Conservation (phyloP, 2,329 filamentous ascomycete genomes). For the Aureobasidium sp. region DNA sequence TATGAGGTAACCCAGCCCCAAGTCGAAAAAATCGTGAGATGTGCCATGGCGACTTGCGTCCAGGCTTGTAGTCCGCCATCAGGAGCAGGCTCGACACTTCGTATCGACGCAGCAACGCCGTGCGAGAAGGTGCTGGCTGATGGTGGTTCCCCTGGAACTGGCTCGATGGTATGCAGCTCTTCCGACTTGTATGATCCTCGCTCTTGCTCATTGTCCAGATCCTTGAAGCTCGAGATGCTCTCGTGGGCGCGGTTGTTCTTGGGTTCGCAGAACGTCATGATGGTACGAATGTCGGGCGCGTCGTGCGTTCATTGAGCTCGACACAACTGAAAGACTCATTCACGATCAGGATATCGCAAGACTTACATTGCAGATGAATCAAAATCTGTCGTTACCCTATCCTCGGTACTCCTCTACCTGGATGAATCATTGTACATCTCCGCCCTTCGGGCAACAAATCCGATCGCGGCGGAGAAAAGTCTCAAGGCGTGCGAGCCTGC, state of each 20-base stretch:
- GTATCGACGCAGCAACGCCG: neutral
- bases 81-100: slow-evolving; percentile 23
- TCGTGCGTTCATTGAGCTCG: neutral
- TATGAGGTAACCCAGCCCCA: slow-evolving; percentile 35
- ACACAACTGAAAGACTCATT: neutral
- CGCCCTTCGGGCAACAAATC: slow-evolving; percentile 5
- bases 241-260: neutral
- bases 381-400: neutral
- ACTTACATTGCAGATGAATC: neutral
- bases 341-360: neutral
- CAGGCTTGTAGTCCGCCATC: slow-evolving; percentile 36
- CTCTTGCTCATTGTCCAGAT: neutral
- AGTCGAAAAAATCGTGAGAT: slow-evolving; percentile 23
- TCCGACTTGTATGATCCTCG: neutral
- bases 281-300: neutral
- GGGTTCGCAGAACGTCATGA: neutral
- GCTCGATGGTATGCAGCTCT: neutral
- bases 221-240: neutral
- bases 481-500: neutral
- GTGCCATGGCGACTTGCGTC: slow-evolving; percentile 29
- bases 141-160: neutral
- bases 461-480: neutral
- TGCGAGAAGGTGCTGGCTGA: neutral
- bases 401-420: slow-evolving; percentile 5
- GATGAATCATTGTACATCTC: slow-evolving; percentile 8